Evolutionary conservation across 1,139 yeast species (phyloP).

Genomic region (Geotrichum aggregatum): DNA sequence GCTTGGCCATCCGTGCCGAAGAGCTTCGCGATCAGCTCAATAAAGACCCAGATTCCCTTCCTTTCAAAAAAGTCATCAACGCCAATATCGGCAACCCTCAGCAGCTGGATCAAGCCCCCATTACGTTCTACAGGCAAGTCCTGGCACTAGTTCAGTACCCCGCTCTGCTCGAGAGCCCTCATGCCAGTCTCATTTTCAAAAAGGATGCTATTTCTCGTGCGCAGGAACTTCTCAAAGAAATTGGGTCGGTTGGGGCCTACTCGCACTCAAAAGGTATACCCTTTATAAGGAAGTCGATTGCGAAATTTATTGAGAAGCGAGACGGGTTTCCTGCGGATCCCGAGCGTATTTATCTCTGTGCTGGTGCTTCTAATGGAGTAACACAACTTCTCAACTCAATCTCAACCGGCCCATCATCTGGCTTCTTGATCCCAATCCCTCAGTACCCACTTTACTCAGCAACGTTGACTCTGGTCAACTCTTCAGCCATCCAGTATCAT

Average conservation of each 20-base stretch:
- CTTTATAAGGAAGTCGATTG: slow-evolving; percentile 68
- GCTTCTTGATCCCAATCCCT: slow-evolving; percentile 92
- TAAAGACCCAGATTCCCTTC: slow-evolving; percentile 57
- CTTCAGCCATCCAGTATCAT: slow-evolving; percentile 83
- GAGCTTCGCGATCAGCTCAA: slow-evolving; percentile 58
- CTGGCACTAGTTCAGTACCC: slow-evolving; percentile 84
- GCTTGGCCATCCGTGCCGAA: slow-evolving; percentile 89
- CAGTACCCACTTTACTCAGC: slow-evolving; percentile 97
- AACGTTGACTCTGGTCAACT: slow-evolving; percentile 72
- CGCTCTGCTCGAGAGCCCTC: slow-evolving; percentile 47
- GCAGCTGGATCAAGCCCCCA: slow-evolving; percentile 87
- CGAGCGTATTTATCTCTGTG: slow-evolving; percentile 72
- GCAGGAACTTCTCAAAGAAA: slow-evolving; percentile 49
- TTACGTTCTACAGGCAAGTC: slow-evolving; percentile 93
- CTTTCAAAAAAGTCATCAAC: slow-evolving; percentile 71
- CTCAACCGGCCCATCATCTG: slow-evolving; percentile 62
- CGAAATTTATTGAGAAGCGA: slow-evolving; percentile 68
- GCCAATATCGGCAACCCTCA: slow-evolving; percentile 98
- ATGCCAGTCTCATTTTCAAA: slow-evolving; percentile 47
- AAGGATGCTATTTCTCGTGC: slow-evolving; percentile 75
- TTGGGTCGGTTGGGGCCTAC: slow-evolving; percentile 90
- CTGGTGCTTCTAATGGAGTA: slow-evolving; percentile 94
- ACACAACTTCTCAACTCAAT: slow-evolving; percentile 67
- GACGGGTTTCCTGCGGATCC: slow-evolving; percentile 65
- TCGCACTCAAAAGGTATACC: slow-evolving; percentile 87